Evolutionary conservation across 331 rosid species (phyloP), one percentile per base, ranked within the genome.

Genomic region (Erythrophleum ivorense): DNA sequence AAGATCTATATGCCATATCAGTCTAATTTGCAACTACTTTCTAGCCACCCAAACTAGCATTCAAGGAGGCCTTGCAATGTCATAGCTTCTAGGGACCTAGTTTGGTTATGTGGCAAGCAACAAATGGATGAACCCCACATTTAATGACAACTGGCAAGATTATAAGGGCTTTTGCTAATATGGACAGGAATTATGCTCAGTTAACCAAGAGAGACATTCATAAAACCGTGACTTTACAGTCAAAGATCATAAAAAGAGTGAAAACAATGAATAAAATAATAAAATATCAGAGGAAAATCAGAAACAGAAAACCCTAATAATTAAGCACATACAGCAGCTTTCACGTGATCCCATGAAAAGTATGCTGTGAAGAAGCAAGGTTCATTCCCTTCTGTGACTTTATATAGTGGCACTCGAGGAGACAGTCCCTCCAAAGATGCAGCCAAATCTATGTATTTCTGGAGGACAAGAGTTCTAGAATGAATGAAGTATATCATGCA

Each of bases 311-410:
- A 62, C 21, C 40, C 76, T 16, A 46, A 14, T 66, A 81, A 9
- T 83, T 59, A n/a, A 45, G 75, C 75, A 86, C 97, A 86, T 90
- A 95, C 98, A 71, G 63, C 64, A 78, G 98, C 93, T 89, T 87
- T 95, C 57, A 88, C 68, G 52, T 66, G 85, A 83, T 95, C 98
- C 98, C 98, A 95, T 73, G 92, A 85, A 70, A 95, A 95, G 96
- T 90, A 91, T 46, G 92, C 79, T 43, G 98, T 95, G 87, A 95
- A 95, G 87, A 95, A 95, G 89, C 91, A 85, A 64, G 98, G 97
- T 88, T 95, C 98, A 38, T 89, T 91, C 82, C 97, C 98, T 88
- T 95, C 98, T 6, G 92, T 91, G 71, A 93, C 87, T 89, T 89
- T 91, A 88, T 91, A 93, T 45, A 93, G 77, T 62, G 98, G 98